These are phyloP conservation scores for Alliaria petiolata DNA, from an alignment of 345 rosid species.

Conservation along the genomic window DNA sequence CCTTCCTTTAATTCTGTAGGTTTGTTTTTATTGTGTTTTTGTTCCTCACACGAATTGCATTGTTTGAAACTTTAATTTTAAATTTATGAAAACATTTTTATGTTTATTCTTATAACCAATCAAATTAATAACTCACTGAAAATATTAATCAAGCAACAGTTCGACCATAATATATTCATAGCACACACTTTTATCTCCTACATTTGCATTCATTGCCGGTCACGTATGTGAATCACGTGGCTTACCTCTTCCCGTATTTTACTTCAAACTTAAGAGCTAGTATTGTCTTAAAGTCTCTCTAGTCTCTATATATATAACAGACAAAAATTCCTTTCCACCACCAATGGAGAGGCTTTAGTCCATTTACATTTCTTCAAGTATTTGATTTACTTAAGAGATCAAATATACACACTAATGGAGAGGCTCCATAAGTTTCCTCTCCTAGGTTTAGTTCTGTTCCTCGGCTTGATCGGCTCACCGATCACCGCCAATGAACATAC, in stretches of 20 bases:
- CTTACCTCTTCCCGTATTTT: slow-evolving; percentile 8
- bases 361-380: slow-evolving; percentile 2
- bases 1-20: slow-evolving; percentile 21
- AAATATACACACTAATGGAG: slow-evolving; percentile 20
- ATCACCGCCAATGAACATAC: slow-evolving; percentile 11
- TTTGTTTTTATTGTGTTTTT: background rate
- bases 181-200: slow-evolving; percentile 28
- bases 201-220: slow-evolving; percentile 15
- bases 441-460: slow-evolving; percentile 15
- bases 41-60: slow-evolving; percentile 20
- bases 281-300: background rate
- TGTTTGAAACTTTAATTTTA: background rate
- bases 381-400: background rate
- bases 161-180: background rate
- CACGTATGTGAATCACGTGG: slow-evolving; percentile 30
- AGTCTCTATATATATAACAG: slow-evolving; percentile 25
- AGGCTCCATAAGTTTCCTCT: slow-evolving; percentile 18
- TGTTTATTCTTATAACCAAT: background rate
- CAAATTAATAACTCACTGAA: no score
- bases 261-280: background rate
- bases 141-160: background rate
- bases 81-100: background rate
- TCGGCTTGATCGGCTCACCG: slow-evolving; percentile 4
- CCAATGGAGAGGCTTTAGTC: background rate
- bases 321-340: background rate